Conservation (phyloP, 805 yeast species). For the Torulaspora delbrueckii region DNA sequence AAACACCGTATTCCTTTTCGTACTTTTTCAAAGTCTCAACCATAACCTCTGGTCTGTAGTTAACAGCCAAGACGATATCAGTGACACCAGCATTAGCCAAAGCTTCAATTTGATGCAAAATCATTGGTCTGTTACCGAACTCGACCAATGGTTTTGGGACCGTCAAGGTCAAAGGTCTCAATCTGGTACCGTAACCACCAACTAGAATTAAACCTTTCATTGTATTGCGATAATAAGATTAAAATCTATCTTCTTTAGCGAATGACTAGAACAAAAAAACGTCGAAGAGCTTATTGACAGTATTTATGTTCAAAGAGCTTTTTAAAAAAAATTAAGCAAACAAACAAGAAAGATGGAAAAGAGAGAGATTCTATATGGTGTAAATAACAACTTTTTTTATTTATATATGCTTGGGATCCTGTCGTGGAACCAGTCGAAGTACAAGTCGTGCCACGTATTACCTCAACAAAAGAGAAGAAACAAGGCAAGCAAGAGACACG, state of each 20-base stretch:
- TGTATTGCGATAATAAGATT: neutral
- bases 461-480: neutral
- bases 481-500: neutral
- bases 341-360: neutral
- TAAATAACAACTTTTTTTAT: neutral
- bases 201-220: conserved; percentile 98
- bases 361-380: neutral
- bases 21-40: conserved; percentile 89
- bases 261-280: conserved; percentile 7
- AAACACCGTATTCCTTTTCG: conserved; percentile 91
- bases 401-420: neutral
- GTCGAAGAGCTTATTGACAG: neutral
- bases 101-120: conserved; percentile 96
- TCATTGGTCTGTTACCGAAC: conserved; percentile 99
- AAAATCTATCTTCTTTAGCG: conserved; percentile 2
- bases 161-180: conserved; percentile 95
- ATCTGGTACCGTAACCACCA: conserved; percentile 99
- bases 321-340: neutral
- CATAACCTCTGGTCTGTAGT: conserved; percentile 99
- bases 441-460: neutral
- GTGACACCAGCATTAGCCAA: conserved; percentile 97
- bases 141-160: conserved; percentile 96
- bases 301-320: conserved; percentile 7
- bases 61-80: conserved; percentile 96
- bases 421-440: no score